phyloP scores from a whole-genome alignment of 805 yeast species.

The Suhomyces sp. region DNA sequence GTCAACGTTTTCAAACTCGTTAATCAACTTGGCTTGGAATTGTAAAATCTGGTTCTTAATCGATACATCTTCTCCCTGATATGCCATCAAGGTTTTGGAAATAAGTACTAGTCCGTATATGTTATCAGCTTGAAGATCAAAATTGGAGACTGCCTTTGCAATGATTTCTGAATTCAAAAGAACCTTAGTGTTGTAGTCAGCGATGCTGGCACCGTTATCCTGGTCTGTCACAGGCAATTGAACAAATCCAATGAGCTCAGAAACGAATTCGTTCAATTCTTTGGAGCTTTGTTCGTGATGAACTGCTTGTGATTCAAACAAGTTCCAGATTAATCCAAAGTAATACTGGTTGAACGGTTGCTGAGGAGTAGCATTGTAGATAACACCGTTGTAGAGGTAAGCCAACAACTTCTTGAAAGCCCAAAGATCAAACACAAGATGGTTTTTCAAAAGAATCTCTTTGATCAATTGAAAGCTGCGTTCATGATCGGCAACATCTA shows the following conservation, averaged over 20 bases:
- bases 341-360: constrained; percentile 23
- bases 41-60: constrained; percentile 20
- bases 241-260: constrained; percentile 26
- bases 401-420: constrained; percentile 27
- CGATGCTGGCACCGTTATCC: constrained; percentile 5
- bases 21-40: constrained; percentile 28
- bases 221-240: constrained; percentile 7
- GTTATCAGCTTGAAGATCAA: constrained; percentile 28
- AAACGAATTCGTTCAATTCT: constrained; percentile 27
- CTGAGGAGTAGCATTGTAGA: constrained; percentile 13
- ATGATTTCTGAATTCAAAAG: constrained; percentile 32
- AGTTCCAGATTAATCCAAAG: constrained; percentile 28
- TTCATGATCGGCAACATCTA: constrained; percentile 34
- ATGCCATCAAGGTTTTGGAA: constrained; percentile 20
- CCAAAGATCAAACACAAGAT: constrained; percentile 26
- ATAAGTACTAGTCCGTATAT: constrained; percentile 29
- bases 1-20: constrained; percentile 39
- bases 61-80: constrained; percentile 7
- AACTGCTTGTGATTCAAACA: constrained; percentile 33
- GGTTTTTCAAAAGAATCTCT: constrained; percentile 31
- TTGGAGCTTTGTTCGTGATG: constrained; percentile 18
- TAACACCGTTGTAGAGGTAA: constrained; percentile 27
- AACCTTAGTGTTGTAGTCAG: constrained; percentile 14
- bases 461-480: constrained; percentile 34
- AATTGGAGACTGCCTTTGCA: constrained; percentile 20